These are phyloP conservation scores for Ascochyta viciae-villosae DNA, from an alignment of 2,329 filamentous ascomycete genomes.

Conservation along the genomic window DNA sequence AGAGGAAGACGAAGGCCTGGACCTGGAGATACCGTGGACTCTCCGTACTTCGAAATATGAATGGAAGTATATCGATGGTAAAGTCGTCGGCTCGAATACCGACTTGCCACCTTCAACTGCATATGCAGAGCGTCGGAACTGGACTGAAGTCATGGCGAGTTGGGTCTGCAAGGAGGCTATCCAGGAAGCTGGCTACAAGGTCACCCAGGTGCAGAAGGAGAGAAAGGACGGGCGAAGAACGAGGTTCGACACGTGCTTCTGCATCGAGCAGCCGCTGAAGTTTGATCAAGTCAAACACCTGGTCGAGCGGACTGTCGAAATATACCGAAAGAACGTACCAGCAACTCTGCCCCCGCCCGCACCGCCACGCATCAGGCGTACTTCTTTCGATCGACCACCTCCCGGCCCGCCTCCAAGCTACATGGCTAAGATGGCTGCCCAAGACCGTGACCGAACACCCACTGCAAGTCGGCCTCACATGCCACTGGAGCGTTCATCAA, in stretches of 20 bases:
- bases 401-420: conserved; percentile 9
- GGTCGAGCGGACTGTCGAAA: conserved; percentile 49
- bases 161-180: conserved; percentile 51
- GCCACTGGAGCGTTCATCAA: conserved; percentile 32
- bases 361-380: conserved; percentile 22
- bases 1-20: conserved; percentile 39
- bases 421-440: conserved; percentile 5
- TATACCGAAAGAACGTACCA: conserved; percentile 39
- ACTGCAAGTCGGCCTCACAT: conserved; percentile 24
- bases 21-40: conserved; percentile 48
- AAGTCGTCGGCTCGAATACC: conserved; percentile 39
- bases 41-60: conserved; percentile 41
- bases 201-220: conserved; percentile 45
- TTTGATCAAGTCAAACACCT: conserved; percentile 46
- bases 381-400: conserved; percentile 34
- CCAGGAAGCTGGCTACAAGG: conserved; percentile 40
- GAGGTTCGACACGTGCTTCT: conserved; percentile 45
- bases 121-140: conserved; percentile 38
- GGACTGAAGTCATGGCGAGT: conserved; percentile 47
- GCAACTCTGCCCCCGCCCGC: conserved; percentile 25
- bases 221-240: conserved; percentile 39
- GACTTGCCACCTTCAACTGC: conserved; percentile 35
- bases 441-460: conserved; percentile 39
- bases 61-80: conserved; percentile 47
- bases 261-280: conserved; percentile 42